Percentiles rank a stretch among this genome's conserved stretches.
These are phyloP conservation scores for Zymoseptoria tritici DNA, from an alignment of 2,329 filamentous ascomycete species.

Conservation along the genomic window DNA sequence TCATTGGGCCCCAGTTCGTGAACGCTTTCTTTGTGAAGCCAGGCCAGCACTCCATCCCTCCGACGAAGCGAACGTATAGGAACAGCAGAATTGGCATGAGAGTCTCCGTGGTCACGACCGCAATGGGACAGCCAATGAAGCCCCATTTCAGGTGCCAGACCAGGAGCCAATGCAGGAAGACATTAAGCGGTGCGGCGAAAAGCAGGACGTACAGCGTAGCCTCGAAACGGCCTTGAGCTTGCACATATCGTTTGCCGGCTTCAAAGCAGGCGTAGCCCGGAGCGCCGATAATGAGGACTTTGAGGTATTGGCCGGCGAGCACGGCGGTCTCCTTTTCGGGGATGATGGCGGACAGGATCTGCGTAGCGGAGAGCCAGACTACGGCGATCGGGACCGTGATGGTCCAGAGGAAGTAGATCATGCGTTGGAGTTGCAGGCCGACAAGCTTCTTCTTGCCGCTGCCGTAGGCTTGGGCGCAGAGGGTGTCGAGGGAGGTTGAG, in stretches of 20 bases:
- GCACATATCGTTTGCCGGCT: conserved; percentile 74
- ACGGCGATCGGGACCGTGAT: conserved; percentile 65
- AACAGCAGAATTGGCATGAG: conserved; percentile 66
- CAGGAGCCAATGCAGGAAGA: conserved; percentile 70
- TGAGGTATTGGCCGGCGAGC: conserved; percentile 67
- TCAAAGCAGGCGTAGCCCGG: conserved; percentile 73
- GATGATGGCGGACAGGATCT: conserved; percentile 57
- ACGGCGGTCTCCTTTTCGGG: conserved; percentile 63
- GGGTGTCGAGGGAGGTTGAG: conserved; percentile 81
- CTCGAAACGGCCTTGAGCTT: conserved; percentile 79
- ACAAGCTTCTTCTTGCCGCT: conserved; percentile 85
- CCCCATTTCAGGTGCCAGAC: conserved; percentile 59
- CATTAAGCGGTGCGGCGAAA: conserved; percentile 74
- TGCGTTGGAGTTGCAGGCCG: conserved; percentile 72
- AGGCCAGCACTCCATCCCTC: conserved; percentile 71
- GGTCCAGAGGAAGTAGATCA: conserved; percentile 68
- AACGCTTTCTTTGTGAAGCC: conserved; percentile 65
- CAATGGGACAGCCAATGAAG: conserved; percentile 73
- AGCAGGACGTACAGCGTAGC: conserved; percentile 77
- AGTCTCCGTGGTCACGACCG: conserved; percentile 67
- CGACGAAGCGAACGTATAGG: conserved; percentile 64
- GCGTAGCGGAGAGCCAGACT: conserved; percentile 62
- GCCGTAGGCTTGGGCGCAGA: conserved; percentile 90
- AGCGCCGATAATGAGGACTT: conserved; percentile 60
- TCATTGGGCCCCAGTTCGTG: conserved; percentile 74